These are phyloP conservation scores for Corchorus olitorius DNA, from an alignment of 345 rosid genomes.

Conservation along the genomic window DNA sequence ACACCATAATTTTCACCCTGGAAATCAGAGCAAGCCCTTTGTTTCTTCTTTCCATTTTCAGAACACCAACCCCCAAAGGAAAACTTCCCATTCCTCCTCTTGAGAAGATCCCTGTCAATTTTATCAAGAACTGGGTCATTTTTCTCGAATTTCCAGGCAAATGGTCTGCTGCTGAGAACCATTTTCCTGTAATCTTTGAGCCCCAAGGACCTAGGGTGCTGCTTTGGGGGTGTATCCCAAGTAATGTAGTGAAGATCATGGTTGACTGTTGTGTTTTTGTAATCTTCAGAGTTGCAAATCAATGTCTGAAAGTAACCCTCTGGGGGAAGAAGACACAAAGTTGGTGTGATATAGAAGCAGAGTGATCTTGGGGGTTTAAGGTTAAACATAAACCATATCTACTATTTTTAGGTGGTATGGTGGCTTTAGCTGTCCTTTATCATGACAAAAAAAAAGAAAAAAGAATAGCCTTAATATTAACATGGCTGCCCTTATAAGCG, in stretches of 20 bases:
- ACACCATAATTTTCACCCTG: constrained; percentile 40
- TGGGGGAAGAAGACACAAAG: constrained; percentile 80
- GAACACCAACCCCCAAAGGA: constrained; percentile 64
- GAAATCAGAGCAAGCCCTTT: constrained; percentile 36
- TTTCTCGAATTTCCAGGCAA: constrained; percentile 82
- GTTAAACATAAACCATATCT: too few species aligned
- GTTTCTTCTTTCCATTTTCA: constrained; percentile 16
- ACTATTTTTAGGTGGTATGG: too few species aligned
- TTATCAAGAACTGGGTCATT: constrained; percentile 66
- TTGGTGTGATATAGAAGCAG: constrained; percentile 89
- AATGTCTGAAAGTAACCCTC: constrained; percentile 95
- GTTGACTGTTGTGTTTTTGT: constrained; percentile 79
- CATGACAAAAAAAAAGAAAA: too few species aligned
- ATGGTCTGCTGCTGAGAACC: constrained; percentile 75
- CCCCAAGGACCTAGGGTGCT: constrained; percentile 74
- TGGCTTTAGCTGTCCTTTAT: too few species aligned
- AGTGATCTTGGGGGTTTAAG: constrained; percentile 49
- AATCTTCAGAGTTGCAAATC: constrained; percentile 79
- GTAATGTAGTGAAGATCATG: constrained; percentile 86
- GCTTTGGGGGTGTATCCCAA: constrained; percentile 97
- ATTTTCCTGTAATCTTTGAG: constrained; percentile 65
- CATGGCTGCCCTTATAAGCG: too few species aligned
- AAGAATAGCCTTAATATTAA: too few species aligned
- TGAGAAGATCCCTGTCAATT: constrained; percentile 77
- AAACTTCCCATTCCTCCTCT: constrained; percentile 40